A percentile compares a stretch with the other conserved stretches of the same genome.
These are phyloP conservation scores for Neonectria sp. DNA, from an alignment of 2,329 filamentous ascomycete genomes.

Conservation along the genomic window DNA sequence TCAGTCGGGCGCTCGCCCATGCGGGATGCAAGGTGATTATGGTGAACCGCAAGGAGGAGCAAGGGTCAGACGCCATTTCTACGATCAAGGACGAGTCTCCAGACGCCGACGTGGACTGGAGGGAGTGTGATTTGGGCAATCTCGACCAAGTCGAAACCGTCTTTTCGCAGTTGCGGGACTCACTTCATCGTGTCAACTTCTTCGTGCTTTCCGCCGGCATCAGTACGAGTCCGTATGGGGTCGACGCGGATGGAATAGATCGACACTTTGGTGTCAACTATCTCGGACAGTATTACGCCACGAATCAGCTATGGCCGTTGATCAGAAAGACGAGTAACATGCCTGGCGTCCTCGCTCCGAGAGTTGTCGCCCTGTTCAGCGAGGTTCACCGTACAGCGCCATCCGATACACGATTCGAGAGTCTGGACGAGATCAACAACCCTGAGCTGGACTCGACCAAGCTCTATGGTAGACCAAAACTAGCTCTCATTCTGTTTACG, in stretches of 20 bases:
- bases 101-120: too few species aligned
- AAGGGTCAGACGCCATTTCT: too few species aligned
- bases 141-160: conserved; percentile 35
- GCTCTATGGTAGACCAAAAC: conserved; percentile 59
- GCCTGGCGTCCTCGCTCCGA: conserved; percentile 51
- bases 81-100: too few species aligned
- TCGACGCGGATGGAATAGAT: conserved; percentile 58
- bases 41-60: too few species aligned
- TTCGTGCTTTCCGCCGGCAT: conserved; percentile 61
- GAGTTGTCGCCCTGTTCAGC: conserved; percentile 59
- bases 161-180: conserved; percentile 53
- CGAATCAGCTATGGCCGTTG: conserved; percentile 59
- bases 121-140: conserved; percentile 54
- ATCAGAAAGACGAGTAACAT: conserved; percentile 57
- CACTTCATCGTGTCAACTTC: conserved; percentile 57
- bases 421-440: conserved; percentile 60
- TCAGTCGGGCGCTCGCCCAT: too few species aligned
- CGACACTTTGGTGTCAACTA: conserved; percentile 62
- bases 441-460: conserved; percentile 50
- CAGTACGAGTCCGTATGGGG: conserved; percentile 57
- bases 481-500: conserved; percentile 59
- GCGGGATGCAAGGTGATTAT: too few species aligned
- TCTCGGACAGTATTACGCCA: conserved; percentile 60
- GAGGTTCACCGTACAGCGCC: conserved; percentile 59
- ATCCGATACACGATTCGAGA: conserved; percentile 54